Conservation (phyloP, 306 rosid species). For the Glycine soja region DNA sequence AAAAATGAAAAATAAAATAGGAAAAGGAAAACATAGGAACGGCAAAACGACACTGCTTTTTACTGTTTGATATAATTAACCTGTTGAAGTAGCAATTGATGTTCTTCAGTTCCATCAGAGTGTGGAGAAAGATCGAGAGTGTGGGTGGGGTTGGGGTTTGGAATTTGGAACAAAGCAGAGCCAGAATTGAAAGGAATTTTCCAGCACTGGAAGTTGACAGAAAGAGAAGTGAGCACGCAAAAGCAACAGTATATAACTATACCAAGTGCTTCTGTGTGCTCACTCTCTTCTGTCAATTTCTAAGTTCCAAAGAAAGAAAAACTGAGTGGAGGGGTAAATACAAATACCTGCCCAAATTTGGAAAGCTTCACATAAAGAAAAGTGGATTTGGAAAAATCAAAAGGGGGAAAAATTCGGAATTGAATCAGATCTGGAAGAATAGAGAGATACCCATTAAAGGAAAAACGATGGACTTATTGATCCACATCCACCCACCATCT, state of each 20-base stretch:
- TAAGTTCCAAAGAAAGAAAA: conserved; percentile 51
- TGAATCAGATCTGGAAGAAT: conserved; percentile 64
- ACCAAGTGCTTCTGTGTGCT: conserved; percentile 86
- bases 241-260: conserved; percentile 65
- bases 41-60: conserved; percentile 11
- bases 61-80: conserved; percentile 48
- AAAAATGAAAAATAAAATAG: no score
- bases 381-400: background rate
- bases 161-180: conserved; percentile 41
- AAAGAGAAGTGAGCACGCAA: conserved; percentile 93
- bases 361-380: conserved; percentile 6
- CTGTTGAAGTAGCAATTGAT: conserved; percentile 29
- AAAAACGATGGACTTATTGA: conserved; percentile 6
- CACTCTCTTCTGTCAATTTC: conserved; percentile 99
- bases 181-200: conserved; percentile 31
- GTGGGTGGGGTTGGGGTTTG: background rate
- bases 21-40: background rate
- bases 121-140: background rate
- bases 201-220: conserved; percentile 77
- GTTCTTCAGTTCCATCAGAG: background rate
- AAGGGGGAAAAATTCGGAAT: background rate
- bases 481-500: conserved; percentile 40
- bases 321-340: background rate
- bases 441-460: conserved; percentile 43
- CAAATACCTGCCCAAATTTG: conserved; percentile 32